phyloP scores from a whole-genome alignment of 768 basidiomycete genomes.

The Trichaptum fuscoviolaceum region DNA sequence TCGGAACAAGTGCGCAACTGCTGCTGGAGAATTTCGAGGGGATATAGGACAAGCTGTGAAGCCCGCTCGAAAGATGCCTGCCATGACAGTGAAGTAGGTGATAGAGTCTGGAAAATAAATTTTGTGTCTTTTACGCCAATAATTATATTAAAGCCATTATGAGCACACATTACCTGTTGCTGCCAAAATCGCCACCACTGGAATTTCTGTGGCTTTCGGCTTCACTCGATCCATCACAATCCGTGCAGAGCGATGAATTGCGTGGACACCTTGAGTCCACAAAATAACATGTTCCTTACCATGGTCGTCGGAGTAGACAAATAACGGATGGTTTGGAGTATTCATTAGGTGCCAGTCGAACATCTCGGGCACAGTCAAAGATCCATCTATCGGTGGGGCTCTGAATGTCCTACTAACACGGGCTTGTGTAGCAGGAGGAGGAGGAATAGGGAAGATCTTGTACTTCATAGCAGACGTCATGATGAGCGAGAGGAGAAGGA shows the following conservation, averaged over 20 bases:
- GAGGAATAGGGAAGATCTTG: slow-evolving; percentile 5
- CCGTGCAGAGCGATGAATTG: slow-evolving; percentile 19
- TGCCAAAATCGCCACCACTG: slow-evolving; percentile 2
- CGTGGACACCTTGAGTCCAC: slow-evolving; percentile 16
- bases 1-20: slow-evolving; percentile 30
- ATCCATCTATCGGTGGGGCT: slow-evolving; percentile 19
- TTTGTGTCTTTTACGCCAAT: not conserved
- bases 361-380: slow-evolving; percentile 20
- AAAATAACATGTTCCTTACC: slow-evolving; percentile 11
- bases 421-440: slow-evolving; percentile 20
- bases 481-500: not conserved
- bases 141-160: not conserved
- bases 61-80: slow-evolving; percentile 18
- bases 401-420: slow-evolving; percentile 24
- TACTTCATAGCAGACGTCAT: not conserved
- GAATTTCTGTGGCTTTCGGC: not conserved
- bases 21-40: slow-evolving; percentile 28
- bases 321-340: slow-evolving; percentile 19
- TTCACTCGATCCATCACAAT: slow-evolving; percentile 8
- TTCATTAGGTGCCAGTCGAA: slow-evolving; percentile 23
- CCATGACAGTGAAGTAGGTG: slow-evolving; percentile 19
- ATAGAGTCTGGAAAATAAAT: slow-evolving; percentile 23
- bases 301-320: slow-evolving; percentile 9
- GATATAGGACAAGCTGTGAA: slow-evolving; percentile 18
- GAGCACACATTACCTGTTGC: not conserved